Evolutionary conservation across 345 rosid genomes (phyloP), one percentile per base, ranked within the genome.

Genomic region (Mallotus nudiflorus): DNA sequence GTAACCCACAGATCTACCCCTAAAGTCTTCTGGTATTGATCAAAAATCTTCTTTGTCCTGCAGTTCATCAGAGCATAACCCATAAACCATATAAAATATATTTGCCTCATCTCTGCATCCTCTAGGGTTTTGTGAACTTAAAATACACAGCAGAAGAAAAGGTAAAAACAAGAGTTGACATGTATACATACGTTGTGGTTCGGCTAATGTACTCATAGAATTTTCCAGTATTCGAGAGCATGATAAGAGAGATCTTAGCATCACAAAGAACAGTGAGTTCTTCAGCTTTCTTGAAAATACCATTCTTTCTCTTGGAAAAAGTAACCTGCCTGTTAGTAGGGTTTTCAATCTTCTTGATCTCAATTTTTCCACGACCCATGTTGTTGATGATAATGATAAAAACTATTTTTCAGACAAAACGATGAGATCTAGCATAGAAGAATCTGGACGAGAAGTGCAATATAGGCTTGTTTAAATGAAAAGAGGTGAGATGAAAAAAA

Each of bases 261-360:
- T 88, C 92, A 68, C 92, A 88, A 11, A 88, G 92, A 62, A 85
- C 84, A 44, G 87, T 79, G 74, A 88, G 88, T 59, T 88, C 90
- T 37, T 82, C 80, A 4, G 92, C 92, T 67, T 88, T 88, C 84
- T 85, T 88, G 84, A 84, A 78, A 51, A 88, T 75, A 11, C 92
- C 88, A 78, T 80, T 79, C 60, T 88, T 75, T 20, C 88, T 65
- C 77, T 88, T 85, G 42, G 92, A 88, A 75, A 77, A 88, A 49
- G 92, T 88, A 33, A 88, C 90, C 37, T 85, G 92, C 69, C 89
- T 75, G 78, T 82, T 84, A 3, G 90, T 84, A 10, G 79, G 64
- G 83, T 88, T 87, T 66, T 87, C 92, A 20, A 87, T 87, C 77
- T 49, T 87, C 86, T 84, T 85, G 80, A 81, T 78, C 83, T 84